Conservation (phyloP, 495 filamentous ascomycete species). For the Daldinia decipiens region DNA sequence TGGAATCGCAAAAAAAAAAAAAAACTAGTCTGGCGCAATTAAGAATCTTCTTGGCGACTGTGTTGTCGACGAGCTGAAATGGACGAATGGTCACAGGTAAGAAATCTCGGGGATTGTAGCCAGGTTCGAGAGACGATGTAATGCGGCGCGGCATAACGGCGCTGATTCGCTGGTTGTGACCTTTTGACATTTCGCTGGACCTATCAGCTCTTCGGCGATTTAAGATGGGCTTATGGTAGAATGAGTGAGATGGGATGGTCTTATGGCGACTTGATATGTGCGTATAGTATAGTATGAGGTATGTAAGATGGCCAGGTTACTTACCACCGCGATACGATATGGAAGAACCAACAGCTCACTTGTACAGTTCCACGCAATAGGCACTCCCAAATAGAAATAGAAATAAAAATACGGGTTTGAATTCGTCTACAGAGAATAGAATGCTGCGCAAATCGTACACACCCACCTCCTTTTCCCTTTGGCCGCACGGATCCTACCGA, state of each 20-base stretch:
- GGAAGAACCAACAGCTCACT: not conserved
- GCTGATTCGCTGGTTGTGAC: not conserved
- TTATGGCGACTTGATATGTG: not conserved
- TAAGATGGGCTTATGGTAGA: not conserved
- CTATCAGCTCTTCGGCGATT: not conserved
- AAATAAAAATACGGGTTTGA: not conserved
- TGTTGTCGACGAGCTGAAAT: not conserved
- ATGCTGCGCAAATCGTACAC: conserved; percentile 43
- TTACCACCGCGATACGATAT: not conserved
- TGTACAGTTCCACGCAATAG: not conserved
- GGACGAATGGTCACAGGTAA: not conserved
- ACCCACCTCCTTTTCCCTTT: conserved; percentile 25
- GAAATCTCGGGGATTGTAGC: conserved; percentile 2
- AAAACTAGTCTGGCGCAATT: not conserved
- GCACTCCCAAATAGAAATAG: not conserved
- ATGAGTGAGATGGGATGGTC: not conserved
- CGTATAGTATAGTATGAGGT: not conserved
- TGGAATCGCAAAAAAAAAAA: not conserved
- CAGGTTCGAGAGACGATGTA: conserved; percentile 23
- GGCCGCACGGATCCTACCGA: conserved; percentile 7
- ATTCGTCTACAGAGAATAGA: conserved; percentile 39
- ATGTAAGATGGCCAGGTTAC: not conserved
- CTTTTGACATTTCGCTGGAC: not conserved
- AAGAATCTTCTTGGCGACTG: not conserved
- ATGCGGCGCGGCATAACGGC: not conserved